Percentiles rank a stretch among this genome's conserved stretches.
Conservation (phyloP, 257 asterid species). For the Haberlea rhodopensis region DNA sequence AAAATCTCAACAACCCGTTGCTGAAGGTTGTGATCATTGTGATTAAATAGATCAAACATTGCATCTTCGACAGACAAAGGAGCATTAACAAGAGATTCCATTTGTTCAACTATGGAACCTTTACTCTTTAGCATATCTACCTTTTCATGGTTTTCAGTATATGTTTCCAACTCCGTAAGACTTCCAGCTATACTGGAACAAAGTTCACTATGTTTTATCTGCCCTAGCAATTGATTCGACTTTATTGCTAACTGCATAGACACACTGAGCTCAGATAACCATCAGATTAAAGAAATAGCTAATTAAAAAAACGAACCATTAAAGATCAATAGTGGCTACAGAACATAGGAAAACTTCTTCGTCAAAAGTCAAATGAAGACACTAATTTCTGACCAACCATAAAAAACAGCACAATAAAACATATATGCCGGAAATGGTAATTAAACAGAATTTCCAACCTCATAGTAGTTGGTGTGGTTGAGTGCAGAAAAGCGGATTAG, state of each 20-base stretch:
- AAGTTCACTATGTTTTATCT: constrained; percentile 91
- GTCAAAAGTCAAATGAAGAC: background rate
- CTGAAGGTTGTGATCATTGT: constrained; percentile 96
- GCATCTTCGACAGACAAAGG: constrained; percentile 99
- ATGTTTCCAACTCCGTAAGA: constrained; percentile 97
- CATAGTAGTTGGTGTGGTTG: constrained; percentile 85
- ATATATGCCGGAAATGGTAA: constrained; percentile 6
- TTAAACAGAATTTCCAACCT: constrained; percentile 52
- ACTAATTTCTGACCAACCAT: background rate
- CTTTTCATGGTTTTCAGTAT: constrained; percentile 91
- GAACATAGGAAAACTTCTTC: background rate
- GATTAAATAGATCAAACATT: constrained; percentile 93
- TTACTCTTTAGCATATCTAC: constrained; percentile 95
- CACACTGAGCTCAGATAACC: constrained; percentile 19
- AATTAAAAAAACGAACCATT: background rate
- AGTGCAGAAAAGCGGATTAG: constrained; percentile 82
- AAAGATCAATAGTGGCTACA: background rate
- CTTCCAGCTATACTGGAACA: constrained; percentile 92
- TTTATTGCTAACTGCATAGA: constrained; percentile 73
- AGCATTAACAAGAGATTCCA: constrained; percentile 95
- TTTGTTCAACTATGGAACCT: constrained; percentile 92
- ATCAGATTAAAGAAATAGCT: background rate
- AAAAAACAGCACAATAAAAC: background rate
- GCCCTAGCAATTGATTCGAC: constrained; percentile 96
- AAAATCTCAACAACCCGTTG: constrained; percentile 97